Evolutionary conservation across 352 stramenopile genomes (phyloP).

Genomic region (Pythium folliculosum): DNA sequence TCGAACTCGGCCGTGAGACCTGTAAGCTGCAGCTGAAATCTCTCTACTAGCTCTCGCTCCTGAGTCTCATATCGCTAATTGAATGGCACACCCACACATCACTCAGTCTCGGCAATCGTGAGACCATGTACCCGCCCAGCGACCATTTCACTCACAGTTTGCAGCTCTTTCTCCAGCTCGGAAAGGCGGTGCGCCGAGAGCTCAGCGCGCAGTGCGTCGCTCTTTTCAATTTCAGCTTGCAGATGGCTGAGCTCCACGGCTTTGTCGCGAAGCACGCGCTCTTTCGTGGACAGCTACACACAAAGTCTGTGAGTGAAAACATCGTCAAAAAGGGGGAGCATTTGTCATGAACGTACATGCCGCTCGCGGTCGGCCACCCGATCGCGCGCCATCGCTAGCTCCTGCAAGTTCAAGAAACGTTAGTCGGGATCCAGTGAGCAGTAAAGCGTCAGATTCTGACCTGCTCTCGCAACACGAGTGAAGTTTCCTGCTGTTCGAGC

Average conservation of each 20-base stretch:
- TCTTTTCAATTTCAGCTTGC: constrained; percentile 23
- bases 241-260: constrained; percentile 34
- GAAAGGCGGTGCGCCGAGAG: not conserved
- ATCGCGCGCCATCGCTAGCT: constrained; percentile 6
- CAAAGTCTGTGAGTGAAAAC: not conserved
- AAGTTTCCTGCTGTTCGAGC: not conserved
- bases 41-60: not conserved
- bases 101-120: not conserved
- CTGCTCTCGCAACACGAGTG: not conserved
- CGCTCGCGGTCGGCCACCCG: constrained; percentile 1
- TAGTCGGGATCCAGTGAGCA: not conserved
- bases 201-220: not conserved
- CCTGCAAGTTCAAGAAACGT: not conserved
- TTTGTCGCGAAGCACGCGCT: constrained; percentile 52
- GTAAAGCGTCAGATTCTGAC: not conserved
- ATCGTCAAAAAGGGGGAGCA: not conserved
- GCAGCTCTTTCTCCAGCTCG: constrained; percentile 20
- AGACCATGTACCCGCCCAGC: not conserved
- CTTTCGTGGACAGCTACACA: constrained; percentile 38
- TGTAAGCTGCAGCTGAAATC: constrained; percentile 19
- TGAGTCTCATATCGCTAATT: constrained; percentile 2
- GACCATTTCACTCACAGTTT: constrained; percentile 5
- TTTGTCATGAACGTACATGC: constrained; percentile 1
- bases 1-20: constrained; percentile 6
- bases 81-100: not conserved